Conservation (phyloP, 331 rosid species). For the Prunus yedoensis region DNA sequence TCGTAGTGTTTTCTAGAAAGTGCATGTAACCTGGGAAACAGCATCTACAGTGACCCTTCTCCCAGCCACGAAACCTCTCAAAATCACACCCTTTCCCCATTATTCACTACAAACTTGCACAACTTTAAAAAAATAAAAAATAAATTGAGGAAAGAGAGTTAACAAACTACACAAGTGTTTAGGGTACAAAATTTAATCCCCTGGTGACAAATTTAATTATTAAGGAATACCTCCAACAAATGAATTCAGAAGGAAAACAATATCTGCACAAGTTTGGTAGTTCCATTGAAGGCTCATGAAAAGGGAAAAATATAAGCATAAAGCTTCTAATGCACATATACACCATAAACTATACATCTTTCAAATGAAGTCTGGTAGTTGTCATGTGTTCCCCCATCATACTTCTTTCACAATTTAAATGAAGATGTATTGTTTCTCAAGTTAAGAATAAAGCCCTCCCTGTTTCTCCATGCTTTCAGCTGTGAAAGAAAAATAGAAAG, state of each 20-base stretch:
- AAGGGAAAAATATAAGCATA: background rate
- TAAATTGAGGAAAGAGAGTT: background rate
- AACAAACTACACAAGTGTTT: background rate
- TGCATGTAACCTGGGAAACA: background rate
- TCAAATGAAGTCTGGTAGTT: background rate
- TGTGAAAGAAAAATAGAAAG: background rate
- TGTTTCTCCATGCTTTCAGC: background rate
- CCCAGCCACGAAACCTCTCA: background rate
- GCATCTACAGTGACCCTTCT: background rate
- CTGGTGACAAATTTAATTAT: background rate
- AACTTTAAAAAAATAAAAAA: background rate
- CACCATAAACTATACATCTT: background rate
- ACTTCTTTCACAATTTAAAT: background rate
- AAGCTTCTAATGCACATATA: background rate
- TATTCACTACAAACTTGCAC: background rate
- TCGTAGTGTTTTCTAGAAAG: background rate
- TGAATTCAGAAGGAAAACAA: background rate
- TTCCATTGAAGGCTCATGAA: background rate
- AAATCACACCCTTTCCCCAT: background rate
- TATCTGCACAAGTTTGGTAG: background rate
- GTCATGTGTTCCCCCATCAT: background rate
- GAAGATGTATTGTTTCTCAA: background rate
- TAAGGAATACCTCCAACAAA: background rate
- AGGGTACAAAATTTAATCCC: constrained; percentile 6
- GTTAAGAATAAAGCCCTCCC: background rate